Percentiles rank a stretch among this genome's conserved stretches.
These are phyloP conservation scores for Sporothrix mexicana DNA, from an alignment of 2,329 filamentous ascomycete genomes.

Conservation along the genomic window DNA sequence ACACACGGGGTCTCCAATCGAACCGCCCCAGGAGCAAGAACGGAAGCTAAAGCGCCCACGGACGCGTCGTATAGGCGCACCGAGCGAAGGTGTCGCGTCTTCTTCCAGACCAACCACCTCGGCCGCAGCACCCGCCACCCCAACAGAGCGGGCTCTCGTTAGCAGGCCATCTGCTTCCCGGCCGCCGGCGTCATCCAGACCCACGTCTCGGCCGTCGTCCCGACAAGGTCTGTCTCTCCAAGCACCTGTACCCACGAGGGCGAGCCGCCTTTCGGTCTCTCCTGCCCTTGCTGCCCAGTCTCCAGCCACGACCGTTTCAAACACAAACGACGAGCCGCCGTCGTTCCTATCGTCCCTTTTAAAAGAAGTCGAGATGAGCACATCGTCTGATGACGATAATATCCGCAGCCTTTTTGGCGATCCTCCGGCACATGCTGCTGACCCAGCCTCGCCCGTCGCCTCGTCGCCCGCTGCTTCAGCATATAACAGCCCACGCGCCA, in stretches of 20 bases:
- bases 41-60: conserved; percentile 87
- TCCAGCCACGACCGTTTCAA: conserved; percentile 3
- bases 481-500: conserved; percentile 69
- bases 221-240: conserved; percentile 12
- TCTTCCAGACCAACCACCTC: conserved; percentile 39
- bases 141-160: background rate
- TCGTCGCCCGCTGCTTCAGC: conserved; percentile 71
- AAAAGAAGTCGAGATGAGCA: conserved; percentile 79
- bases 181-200: background rate
- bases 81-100: conserved; percentile 53
- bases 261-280: conserved; percentile 27
- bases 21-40: conserved; percentile 72
- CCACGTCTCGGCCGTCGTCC: conserved; percentile 13
- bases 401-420: conserved; percentile 50
- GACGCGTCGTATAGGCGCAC: conserved; percentile 68
- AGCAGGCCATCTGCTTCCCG: conserved; percentile 13
- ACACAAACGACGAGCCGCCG: conserved; percentile 58
- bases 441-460: conserved; percentile 43
- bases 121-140: conserved; percentile 1
- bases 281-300: conserved; percentile 3
- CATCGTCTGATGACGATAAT: conserved; percentile 63
- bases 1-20: conserved; percentile 71
- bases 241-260: conserved; percentile 24
- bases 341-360: conserved; percentile 87
- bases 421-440: conserved; percentile 38